Evolutionary conservation across 345 rosid species (phyloP), one percentile per base, ranked within the genome.

Genomic region (Brassica carinata): DNA sequence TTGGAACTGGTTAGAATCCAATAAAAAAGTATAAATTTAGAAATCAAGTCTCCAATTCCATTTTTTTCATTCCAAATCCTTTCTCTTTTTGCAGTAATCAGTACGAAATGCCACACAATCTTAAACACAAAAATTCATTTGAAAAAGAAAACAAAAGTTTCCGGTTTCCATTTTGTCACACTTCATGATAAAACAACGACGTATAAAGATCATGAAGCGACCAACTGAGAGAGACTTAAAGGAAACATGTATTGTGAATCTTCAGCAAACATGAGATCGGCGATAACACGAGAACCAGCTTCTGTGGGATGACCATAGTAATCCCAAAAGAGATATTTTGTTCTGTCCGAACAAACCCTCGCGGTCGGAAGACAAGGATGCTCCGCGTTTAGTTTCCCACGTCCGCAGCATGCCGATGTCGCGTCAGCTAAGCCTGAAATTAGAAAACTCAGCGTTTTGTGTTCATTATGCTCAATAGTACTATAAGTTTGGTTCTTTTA

Each of bases 331-430:
- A 90, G 14, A 84, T 90, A 91, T 71, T 89, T 85, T 18, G 8
- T 87, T 77, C 97, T 80, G 84, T 94, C 86, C 15, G 87, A 15
- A 74, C 98, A 92, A 68, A 81, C 83, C 5, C 51, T 76, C 2
- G 84, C n/a, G 0, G 14, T 3, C n/a, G 94, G 95, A 38, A 86
- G 4, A 73, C 97, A 94, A 8, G 92, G 88, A 3, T 64, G 1
- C 0, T 70, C 55, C 0, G 97, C 93, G 30, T 79, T 91, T 71
- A 92, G 75, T 5, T 69, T 59, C 3, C 97, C 98, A 2, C 62
- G 77, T 48, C 98, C 98, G 78, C 98, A 94, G 48, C 98, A 91
- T 0, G 97, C 97, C 3, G 90, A 80, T 83, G 85, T 85, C 18
- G 85, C 87, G 77, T 92, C 94, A 0, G 13, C 67, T 69, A 90